phyloP scores from a whole-genome alignment of 441 rosid species.

The Populus hybrid region DNA sequence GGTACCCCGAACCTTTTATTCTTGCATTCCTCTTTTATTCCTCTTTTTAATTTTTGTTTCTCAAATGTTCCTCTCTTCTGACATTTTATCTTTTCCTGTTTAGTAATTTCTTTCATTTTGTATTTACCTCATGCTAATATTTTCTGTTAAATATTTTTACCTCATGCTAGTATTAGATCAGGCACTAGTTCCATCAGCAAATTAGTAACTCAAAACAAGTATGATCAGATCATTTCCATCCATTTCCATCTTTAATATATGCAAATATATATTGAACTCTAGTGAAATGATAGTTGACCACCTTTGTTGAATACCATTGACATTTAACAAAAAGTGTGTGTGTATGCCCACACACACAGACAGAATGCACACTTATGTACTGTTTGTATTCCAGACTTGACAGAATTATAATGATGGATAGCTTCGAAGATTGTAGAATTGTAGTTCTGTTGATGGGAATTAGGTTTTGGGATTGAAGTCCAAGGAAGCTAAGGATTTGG shows the following conservation, averaged over 20 bases:
- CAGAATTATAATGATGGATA: not conserved
- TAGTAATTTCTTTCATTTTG: no score
- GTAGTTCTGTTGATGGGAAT: not conserved
- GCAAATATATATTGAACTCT: not conserved
- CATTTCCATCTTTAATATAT: not conserved
- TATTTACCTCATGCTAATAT: not conserved
- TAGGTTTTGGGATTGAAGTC: not conserved
- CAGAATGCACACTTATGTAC: not conserved
- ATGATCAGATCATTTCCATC: not conserved
- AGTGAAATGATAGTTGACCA: not conserved
- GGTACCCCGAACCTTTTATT: constrained; percentile 41
- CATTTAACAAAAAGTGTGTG: not conserved
- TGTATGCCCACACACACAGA: not conserved
- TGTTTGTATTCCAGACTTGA: not conserved
- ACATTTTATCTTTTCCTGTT: not conserved
- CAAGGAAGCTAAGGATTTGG: not conserved
- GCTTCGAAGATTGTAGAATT: not conserved
- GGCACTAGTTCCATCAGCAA: not conserved
- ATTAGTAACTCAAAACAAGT: not conserved
- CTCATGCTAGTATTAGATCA: not conserved
- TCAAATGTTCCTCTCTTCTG: not conserved
- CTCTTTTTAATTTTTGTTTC: no score
- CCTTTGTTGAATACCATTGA: not conserved
- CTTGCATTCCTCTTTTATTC: not conserved
- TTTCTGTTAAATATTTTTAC: not conserved